A percentile compares a stretch with the other conserved stretches of the same genome.
These are phyloP conservation scores for Daedaleopsis nitida DNA, from an alignment of 768 basidiomycete species.

Conservation along the genomic window DNA sequence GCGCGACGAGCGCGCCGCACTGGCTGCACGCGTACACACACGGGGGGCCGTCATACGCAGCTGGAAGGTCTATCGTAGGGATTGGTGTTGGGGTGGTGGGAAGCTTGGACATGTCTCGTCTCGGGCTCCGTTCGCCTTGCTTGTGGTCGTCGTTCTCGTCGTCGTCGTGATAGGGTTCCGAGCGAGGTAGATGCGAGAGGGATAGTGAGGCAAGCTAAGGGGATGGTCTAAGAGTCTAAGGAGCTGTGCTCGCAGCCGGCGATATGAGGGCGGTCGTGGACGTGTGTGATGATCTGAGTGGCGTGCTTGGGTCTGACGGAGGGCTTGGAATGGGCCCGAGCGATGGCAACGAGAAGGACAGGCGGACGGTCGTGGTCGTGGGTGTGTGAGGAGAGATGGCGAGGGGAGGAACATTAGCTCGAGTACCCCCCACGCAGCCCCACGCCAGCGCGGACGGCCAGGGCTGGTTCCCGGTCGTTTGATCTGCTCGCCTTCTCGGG, in stretches of 20 bases:
- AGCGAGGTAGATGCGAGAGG: neutral
- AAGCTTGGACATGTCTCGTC: slow-evolving; percentile 1
- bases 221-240: too few relatives aligned
- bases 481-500: too few relatives aligned
- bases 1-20: slow-evolving; percentile 14
- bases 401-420: neutral
- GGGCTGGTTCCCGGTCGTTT: too few relatives aligned
- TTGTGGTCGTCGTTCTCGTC: neutral
- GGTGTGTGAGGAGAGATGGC: neutral
- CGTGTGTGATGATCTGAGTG: neutral
- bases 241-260: neutral
- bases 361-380: too few relatives aligned
- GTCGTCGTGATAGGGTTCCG: too few relatives aligned
- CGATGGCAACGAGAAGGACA: neutral
- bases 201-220: too few relatives aligned
- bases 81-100: neutral
- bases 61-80: neutral
- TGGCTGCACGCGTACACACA: slow-evolving; percentile 12
- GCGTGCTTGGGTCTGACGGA: neutral
- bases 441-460: too few relatives aligned
- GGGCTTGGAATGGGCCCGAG: neutral
- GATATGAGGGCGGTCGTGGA: neutral
- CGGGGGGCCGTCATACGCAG: slow-evolving; percentile 9
- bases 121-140: too few relatives aligned
- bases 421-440: too few relatives aligned